phyloP scores from a whole-genome alignment of 371 early-diverging fungal species.

The Lichtheimia hyalospora region DNA sequence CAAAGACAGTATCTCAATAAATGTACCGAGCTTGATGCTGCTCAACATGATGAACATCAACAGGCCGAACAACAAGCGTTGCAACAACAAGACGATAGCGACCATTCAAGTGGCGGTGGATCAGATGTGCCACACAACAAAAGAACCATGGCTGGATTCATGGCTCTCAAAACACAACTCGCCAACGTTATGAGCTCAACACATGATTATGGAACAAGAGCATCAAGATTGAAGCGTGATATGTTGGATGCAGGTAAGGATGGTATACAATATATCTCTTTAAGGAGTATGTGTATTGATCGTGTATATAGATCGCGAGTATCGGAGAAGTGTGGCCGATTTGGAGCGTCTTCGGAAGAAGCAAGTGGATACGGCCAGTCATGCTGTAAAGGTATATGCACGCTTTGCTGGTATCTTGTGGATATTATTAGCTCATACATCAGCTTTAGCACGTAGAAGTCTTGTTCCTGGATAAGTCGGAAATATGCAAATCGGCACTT shows the following conservation, averaged over 20 bases:
- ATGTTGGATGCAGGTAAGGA: slow-evolving; percentile 57
- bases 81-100: no score
- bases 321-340: slow-evolving; percentile 7
- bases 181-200: slow-evolving; percentile 30
- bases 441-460: slow-evolving; percentile 11
- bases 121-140: slow-evolving; percentile 7
- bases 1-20: slow-evolving; percentile 8
- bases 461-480: slow-evolving; percentile 15
- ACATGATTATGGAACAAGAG: slow-evolving; percentile 17
- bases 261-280: not conserved
- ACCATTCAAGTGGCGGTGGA: no score
- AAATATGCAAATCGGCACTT: slow-evolving; percentile 8
- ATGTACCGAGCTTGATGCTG: slow-evolving; percentile 10
- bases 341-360: slow-evolving; percentile 10
- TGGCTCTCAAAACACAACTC: slow-evolving; percentile 40
- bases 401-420: not conserved
- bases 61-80: no score
- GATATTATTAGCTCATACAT: not conserved
- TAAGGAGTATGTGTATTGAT: no score
- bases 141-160: slow-evolving; percentile 41
- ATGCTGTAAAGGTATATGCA: slow-evolving; percentile 14
- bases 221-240: slow-evolving; percentile 55
- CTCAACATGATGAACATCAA: no score
- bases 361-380: slow-evolving; percentile 11
- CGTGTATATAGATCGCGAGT: slow-evolving; percentile 5